Percentiles rank a stretch among this genome's conserved stretches.
phyloP scores from a whole-genome alignment of 257 asterid species.

The Sherardia arvensis region DNA sequence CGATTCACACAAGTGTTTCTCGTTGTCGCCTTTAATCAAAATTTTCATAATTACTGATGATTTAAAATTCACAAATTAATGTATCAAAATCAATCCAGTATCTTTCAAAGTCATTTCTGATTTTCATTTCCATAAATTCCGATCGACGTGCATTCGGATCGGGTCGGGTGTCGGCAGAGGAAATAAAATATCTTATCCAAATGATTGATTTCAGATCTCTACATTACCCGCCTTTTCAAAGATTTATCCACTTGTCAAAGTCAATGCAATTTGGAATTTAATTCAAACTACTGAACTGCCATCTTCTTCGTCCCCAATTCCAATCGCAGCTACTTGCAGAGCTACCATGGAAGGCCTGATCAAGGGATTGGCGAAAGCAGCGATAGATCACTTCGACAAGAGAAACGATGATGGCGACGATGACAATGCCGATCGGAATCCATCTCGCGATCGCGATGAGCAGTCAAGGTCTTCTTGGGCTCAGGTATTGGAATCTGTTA shows the following conservation, averaged over 20 bases:
- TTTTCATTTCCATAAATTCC: no score
- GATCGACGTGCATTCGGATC: no score
- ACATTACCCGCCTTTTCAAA: neutral
- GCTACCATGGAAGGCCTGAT: constrained; percentile 55
- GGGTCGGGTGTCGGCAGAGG: neutral
- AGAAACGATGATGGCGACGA: constrained; percentile 16
- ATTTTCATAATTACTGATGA: no score
- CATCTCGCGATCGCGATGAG: constrained; percentile 32
- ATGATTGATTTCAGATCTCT: neutral
- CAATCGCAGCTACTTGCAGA: neutral
- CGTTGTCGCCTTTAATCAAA: no score
- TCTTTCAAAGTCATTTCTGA: no score
- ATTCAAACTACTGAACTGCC: neutral
- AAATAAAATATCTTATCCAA: neutral
- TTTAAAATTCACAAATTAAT: no score
- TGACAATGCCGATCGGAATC: neutral
- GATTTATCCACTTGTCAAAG: neutral
- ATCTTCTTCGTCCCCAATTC: neutral
- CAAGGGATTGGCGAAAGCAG: constrained; percentile 52
- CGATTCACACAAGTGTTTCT: no score
- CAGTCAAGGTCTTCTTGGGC: constrained; percentile 82
- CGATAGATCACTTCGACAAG: constrained; percentile 45
- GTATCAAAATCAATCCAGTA: no score
- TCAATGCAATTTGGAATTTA: neutral
- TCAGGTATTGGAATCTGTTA: constrained; percentile 27